Evolutionary conservation across 1,284 basidiomycete species (phyloP).

Genomic region (Leccinum huronense): DNA sequence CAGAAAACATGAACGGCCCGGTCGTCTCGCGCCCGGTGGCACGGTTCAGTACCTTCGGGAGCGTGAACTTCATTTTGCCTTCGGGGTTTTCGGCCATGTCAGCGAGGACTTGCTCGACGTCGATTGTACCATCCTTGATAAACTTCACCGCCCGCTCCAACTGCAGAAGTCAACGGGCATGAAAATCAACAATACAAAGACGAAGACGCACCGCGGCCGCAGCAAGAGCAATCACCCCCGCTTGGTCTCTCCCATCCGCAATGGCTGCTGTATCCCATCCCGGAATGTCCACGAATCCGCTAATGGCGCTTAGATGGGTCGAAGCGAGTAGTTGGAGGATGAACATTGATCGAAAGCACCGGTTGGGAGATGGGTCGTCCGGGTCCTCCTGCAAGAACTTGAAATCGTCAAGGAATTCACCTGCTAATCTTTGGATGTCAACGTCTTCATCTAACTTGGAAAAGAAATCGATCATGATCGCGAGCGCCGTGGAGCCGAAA

Average conservation of each 20-base stretch:
- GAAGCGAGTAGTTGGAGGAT: not conserved
- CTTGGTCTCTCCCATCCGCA: not conserved
- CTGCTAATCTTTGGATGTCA: not conserved
- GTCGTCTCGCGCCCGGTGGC: not conserved
- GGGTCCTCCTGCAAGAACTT: not conserved
- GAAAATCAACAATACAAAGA: too few relatives aligned
- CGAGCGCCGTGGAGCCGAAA: conserved; percentile 9
- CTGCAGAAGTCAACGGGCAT: not conserved
- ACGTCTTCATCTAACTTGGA: not conserved
- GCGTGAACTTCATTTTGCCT: too few relatives aligned
- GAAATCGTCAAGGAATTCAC: not conserved
- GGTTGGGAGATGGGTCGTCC: not conserved
- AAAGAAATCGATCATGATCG: conserved; percentile 9
- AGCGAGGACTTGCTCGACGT: not conserved
- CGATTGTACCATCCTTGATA: not conserved
- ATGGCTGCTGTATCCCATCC: not conserved
- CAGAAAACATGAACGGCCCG: not conserved
- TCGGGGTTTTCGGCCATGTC: too few relatives aligned
- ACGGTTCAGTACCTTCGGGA: not conserved
- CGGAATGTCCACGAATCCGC: not conserved
- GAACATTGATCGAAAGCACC: not conserved
- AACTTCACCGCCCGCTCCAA: not conserved
- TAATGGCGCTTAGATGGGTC: not conserved
- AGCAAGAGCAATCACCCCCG: not conserved
- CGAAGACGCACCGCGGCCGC: not conserved